A percentile compares a stretch with the other conserved stretches of the same genome.
phyloP scores from a whole-genome alignment of 805 yeast genomes.

The Lachancea sp. region DNA sequence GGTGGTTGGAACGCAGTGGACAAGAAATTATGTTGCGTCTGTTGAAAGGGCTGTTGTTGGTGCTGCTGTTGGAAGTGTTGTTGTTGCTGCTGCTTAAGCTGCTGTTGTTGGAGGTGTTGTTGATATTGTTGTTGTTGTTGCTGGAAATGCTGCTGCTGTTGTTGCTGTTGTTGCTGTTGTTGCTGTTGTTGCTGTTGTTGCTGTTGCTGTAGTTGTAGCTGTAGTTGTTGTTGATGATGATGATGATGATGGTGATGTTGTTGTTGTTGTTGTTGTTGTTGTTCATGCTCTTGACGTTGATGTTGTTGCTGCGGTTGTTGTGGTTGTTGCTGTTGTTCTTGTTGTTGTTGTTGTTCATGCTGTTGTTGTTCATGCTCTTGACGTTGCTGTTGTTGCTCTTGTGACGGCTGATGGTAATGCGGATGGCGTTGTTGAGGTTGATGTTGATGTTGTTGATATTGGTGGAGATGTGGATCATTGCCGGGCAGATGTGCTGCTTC shows the following conservation, averaged over 20 bases:
- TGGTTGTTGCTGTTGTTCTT: constrained; percentile 10
- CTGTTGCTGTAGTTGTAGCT: constrained; percentile 1
- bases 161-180: constrained; percentile 17
- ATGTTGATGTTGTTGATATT: background rate
- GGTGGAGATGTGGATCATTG: background rate
- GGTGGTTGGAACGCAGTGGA: constrained; percentile 5
- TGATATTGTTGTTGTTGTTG: constrained; percentile 18
- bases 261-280: constrained; percentile 5
- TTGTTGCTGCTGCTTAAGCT: constrained; percentile 30
- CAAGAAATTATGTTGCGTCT: constrained; percentile 5
- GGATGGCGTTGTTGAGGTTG: background rate
- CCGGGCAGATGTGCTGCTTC: constrained; percentile 5
- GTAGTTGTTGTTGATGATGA: constrained; percentile 3
- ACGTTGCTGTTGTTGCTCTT: background rate
- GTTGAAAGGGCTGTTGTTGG: constrained; percentile 15
- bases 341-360: constrained; percentile 4
- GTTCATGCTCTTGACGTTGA: background rate
- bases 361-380: background rate
- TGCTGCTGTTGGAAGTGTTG: constrained; percentile 16
- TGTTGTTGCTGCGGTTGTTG: constrained; percentile 9
- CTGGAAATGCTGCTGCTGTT: constrained; percentile 16
- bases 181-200: constrained; percentile 5
- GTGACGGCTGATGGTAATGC: too few species aligned
- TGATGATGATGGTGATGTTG: constrained; percentile 4
- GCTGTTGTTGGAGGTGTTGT: constrained; percentile 21